Percentiles rank a stretch among this genome's conserved stretches.
These are phyloP conservation scores for Tetragonia tetragonoides DNA, from an alignment of 148 eudicot species.

Conservation along the genomic window DNA sequence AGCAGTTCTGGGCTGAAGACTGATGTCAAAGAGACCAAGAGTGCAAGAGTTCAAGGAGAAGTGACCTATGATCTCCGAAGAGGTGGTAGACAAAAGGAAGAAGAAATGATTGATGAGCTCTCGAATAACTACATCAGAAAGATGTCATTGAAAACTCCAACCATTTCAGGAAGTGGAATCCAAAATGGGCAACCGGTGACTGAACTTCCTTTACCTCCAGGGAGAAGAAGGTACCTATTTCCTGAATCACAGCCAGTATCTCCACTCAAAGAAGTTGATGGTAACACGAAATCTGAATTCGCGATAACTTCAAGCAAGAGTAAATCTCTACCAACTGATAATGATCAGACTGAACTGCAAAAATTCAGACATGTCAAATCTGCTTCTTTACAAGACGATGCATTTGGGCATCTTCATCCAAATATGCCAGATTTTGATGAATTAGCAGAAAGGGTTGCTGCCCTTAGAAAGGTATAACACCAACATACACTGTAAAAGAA, in stretches of 20 bases:
- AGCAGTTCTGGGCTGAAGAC: conserved; percentile 19
- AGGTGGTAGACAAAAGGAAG: conserved; percentile 19
- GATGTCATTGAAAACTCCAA: neutral
- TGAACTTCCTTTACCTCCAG: conserved; percentile 40
- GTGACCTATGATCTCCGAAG: neutral
- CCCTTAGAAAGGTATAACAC: conserved; percentile 24
- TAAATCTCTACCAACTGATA: conserved; percentile 19
- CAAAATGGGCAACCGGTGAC: conserved; percentile 3
- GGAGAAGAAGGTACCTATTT: conserved; percentile 33
- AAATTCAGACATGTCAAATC: conserved; percentile 33
- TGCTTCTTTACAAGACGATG: conserved; percentile 30
- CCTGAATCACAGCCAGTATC: conserved; percentile 14
- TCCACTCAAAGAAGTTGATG: conserved; percentile 16
- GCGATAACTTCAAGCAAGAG: conserved; percentile 20
- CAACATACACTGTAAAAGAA: neutral
- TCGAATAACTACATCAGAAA: neutral
- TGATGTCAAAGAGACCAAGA: conserved; percentile 18
- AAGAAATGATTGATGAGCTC: neutral
- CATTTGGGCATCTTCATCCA: conserved; percentile 43
- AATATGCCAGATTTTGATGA: conserved; percentile 64
- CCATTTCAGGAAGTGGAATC: neutral
- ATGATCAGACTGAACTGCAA: conserved; percentile 7
- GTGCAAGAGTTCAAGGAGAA: conserved; percentile 22
- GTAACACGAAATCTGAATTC: conserved; percentile 2
- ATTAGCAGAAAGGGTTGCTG: conserved; percentile 51